These are phyloP conservation scores for Candida nitratophila DNA, from an alignment of 805 yeast genomes.

Conservation along the genomic window DNA sequence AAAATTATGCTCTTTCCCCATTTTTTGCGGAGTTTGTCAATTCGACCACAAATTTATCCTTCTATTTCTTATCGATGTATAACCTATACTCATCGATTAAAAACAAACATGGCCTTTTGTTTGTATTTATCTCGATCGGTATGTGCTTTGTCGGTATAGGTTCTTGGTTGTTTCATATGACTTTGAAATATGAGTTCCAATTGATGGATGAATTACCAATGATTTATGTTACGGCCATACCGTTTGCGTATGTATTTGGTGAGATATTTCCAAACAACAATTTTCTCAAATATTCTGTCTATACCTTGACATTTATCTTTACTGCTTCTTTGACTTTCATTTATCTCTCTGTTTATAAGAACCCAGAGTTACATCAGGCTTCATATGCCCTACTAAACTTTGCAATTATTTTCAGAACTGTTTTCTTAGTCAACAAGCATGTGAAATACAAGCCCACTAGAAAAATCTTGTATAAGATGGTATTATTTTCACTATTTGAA, in stretches of 20 bases:
- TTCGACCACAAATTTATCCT: constrained; percentile 69
- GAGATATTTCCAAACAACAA: not conserved
- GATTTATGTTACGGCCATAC: constrained; percentile 93
- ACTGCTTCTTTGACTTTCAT: constrained; percentile 53
- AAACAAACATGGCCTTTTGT: constrained; percentile 63
- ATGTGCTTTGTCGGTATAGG: constrained; percentile 86
- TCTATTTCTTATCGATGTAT: constrained; percentile 29
- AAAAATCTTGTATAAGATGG: constrained; percentile 44
- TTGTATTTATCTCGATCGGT: constrained; percentile 62
- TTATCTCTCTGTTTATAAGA: constrained; percentile 44
- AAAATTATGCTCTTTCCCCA: constrained; percentile 80
- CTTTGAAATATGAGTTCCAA: constrained; percentile 79
- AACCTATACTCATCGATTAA: constrained; percentile 43
- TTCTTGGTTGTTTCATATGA: constrained; percentile 93
- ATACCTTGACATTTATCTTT: constrained; percentile 9
- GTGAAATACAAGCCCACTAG: constrained; percentile 45
- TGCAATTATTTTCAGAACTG: constrained; percentile 53
- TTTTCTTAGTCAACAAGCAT: constrained; percentile 39
- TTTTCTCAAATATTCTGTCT: constrained; percentile 6
- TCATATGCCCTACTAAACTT: constrained; percentile 71
- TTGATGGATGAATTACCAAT: constrained; percentile 89
- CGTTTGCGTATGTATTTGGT: constrained; percentile 39
- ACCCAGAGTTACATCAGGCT: constrained; percentile 83
- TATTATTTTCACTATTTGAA: constrained; percentile 50
- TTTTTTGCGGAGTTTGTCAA: constrained; percentile 87